Conservation (phyloP, 2,329 filamentous ascomycete species). For the Furcasterigmium furcatum region DNA sequence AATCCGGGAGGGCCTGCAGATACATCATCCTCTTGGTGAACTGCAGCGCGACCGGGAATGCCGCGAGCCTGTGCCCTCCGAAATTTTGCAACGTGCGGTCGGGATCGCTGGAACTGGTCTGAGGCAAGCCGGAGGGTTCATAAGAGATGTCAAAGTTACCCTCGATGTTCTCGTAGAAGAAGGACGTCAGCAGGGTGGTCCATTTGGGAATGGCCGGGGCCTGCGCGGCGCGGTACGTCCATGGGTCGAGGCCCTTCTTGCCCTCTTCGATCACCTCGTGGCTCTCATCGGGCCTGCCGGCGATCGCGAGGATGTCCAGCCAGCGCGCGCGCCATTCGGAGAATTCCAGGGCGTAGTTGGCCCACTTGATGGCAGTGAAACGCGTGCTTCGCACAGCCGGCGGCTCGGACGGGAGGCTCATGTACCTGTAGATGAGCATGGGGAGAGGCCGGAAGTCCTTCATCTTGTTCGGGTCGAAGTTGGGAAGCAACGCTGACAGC, state of each 20-base stretch:
- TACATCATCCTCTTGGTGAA: constrained; percentile 60
- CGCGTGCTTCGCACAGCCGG: constrained; percentile 69
- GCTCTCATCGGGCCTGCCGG: constrained; percentile 62
- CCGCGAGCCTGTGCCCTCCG: constrained; percentile 39
- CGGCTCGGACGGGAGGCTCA: constrained; percentile 47
- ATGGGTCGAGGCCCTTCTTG: constrained; percentile 76
- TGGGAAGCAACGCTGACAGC: constrained; percentile 66
- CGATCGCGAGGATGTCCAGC: constrained; percentile 82
- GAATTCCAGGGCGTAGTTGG: constrained; percentile 83
- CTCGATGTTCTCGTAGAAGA: background rate
- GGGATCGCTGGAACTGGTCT: constrained; percentile 12
- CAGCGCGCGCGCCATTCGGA: constrained; percentile 76
- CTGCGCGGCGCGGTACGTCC: constrained; percentile 38
- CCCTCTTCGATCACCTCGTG: constrained; percentile 89
- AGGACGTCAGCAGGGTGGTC: constrained; percentile 21
- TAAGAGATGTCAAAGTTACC: background rate
- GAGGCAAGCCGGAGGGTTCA: background rate
- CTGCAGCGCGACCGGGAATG: constrained; percentile 66
- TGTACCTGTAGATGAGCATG: constrained; percentile 61
- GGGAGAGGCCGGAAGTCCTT: constrained; percentile 33
- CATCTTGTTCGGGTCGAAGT: constrained; percentile 63
- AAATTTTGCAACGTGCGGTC: constrained; percentile 43
- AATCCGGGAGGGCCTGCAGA: constrained; percentile 43
- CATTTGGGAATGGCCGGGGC: constrained; percentile 40
- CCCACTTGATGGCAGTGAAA: constrained; percentile 83